Conservation (phyloP, 163 green algal species). For the Chlamydomonas reinhardtii region DNA sequence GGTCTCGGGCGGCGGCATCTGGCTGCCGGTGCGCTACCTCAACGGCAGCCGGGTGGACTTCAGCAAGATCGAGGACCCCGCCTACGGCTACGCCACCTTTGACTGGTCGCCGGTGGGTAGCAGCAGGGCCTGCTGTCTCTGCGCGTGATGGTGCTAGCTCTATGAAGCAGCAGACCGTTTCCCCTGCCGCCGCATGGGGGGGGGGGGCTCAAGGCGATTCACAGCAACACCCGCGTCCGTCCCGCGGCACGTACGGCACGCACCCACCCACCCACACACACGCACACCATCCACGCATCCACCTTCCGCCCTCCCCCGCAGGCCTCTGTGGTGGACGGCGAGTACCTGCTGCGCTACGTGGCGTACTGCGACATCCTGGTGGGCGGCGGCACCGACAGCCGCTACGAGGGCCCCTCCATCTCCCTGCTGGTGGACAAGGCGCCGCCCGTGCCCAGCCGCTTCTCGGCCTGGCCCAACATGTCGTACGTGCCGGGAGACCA, state of each 20-base stretch:
- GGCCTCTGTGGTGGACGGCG: background rate
- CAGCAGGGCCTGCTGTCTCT: too few relatives aligned
- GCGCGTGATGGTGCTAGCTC: too few relatives aligned
- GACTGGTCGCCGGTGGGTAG: background rate
- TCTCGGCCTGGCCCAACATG: background rate
- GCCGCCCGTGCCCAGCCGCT: background rate
- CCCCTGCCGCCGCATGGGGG: too few relatives aligned
- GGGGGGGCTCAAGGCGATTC: too few relatives aligned
- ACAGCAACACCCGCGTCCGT: too few relatives aligned
- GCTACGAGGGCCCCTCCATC: background rate
- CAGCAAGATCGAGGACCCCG: background rate
- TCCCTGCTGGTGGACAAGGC: background rate
- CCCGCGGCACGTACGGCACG: too few relatives aligned
- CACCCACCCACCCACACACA: too few relatives aligned
- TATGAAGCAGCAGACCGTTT: too few relatives aligned
- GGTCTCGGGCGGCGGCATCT: background rate
- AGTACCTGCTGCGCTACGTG: background rate
- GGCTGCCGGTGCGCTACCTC: background rate
- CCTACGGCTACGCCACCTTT: background rate
- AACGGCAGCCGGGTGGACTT: background rate
- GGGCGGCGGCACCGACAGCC: background rate
- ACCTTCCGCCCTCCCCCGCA: background rate
- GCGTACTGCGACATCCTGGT: background rate
- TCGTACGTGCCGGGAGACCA: background rate
- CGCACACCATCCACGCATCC: too few relatives aligned